phyloP scores from a whole-genome alignment of 2,329 filamentous ascomycete genomes.

The Elsinoe perseae region DNA sequence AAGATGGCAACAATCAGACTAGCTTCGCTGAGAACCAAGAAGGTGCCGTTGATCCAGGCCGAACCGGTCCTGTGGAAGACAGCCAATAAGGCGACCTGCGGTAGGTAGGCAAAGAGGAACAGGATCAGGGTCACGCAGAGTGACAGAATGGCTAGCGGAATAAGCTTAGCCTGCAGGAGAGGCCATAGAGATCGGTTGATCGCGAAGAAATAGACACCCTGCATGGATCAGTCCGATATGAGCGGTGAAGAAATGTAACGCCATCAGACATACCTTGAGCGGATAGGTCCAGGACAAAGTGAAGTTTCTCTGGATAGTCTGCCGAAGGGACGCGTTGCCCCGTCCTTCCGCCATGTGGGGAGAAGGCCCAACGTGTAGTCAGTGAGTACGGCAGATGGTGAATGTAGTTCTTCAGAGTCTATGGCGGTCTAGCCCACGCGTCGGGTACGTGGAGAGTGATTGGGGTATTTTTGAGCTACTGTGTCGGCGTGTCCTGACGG shows the following conservation, averaged over 20 bases:
- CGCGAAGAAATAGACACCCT: conserved; percentile 76
- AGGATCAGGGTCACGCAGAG: conserved; percentile 74
- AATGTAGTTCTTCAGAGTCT: not conserved
- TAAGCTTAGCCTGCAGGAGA: conserved; percentile 65
- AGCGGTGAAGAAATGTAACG: not conserved
- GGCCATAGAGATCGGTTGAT: conserved; percentile 74
- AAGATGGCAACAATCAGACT: conserved; percentile 54
- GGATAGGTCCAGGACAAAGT: conserved; percentile 30
- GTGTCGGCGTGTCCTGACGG: too few species aligned
- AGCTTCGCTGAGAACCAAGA: conserved; percentile 68
- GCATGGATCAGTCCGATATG: conserved; percentile 20
- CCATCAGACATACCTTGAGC: conserved; percentile 21
- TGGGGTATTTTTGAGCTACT: conserved; percentile 5
- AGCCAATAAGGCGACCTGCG: conserved; percentile 79
- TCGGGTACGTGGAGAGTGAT: not conserved
- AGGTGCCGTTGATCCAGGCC: conserved; percentile 83
- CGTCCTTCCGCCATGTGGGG: not conserved
- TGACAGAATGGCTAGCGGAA: conserved; percentile 77
- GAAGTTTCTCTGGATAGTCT: conserved; percentile 23
- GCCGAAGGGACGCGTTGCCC: not conserved
- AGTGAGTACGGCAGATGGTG: not conserved
- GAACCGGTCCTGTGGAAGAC: conserved; percentile 73
- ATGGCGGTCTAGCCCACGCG: conserved; percentile 4
- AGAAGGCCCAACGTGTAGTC: not conserved
- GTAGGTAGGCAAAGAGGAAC: conserved; percentile 81